Evolutionary conservation across 176 grass and related monocot species (phyloP), one percentile per base, ranked within the genome.

Genomic region (Paspalum vaginatum): DNA sequence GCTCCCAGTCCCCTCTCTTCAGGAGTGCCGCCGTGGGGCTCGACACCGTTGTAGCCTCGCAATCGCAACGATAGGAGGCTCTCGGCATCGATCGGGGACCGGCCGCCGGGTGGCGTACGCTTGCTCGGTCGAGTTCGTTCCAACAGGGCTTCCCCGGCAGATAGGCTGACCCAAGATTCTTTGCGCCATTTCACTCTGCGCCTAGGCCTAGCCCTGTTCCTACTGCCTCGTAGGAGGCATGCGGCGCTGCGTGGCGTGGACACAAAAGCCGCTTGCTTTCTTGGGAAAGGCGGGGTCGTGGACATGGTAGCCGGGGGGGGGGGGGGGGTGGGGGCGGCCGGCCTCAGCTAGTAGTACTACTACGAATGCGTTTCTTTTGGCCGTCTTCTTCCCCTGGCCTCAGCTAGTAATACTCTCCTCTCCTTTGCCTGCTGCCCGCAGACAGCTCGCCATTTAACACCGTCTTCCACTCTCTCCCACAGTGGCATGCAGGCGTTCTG

Each of bases 231-330:
- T 16, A 63, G 68, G 68, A 71, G 55, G 7, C 2, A 8, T 22
- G 56, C 56, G 8, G 21, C 51, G 50, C 51, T n/a, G 78, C 60
- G 83, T 85, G 72, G 78, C 78, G 78, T 86, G 68, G 82, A 41
- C 32, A 37, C 83, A 53, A 86, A 89, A 85, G 88, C 78, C 73
- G 72, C 65, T 65, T 89, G 60, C 78, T 89, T 89, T 89, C 83
- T 82, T 81, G 88, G 83, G 83, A 89, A 89, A 89, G 71, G 54
- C 20, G 0, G 48, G 70, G 26, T 73, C 48, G 57, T 56, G 77
- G 37, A 53, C 61, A 14, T 13, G 38, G 37, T 49, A 55, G 65
- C 81, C n/a, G n/a, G n/a, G n/a, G n/a, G n/a, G n/a, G n/a, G n/a
- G n/a, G n/a, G n/a, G n/a, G n/a, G n/a, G n/a, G n/a, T n/a, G n/a